Base-by-base conservation (phyloP, 805 yeast genomes). In the Teunomyces lycoperdinae region DNA sequence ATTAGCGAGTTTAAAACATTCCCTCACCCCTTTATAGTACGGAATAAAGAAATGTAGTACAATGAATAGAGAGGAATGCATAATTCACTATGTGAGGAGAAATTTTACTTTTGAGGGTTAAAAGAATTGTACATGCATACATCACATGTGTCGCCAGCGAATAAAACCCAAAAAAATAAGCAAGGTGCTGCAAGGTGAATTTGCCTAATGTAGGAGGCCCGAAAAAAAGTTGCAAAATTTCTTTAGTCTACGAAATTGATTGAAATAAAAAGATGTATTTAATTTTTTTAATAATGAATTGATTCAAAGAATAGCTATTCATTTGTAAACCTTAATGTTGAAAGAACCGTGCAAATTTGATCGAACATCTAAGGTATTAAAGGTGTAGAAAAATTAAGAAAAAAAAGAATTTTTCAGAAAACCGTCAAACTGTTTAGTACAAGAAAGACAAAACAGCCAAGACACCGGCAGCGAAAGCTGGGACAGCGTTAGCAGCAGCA, bases 381-480 rank as follows among this genome's bases (percentile, higher is more conserved):
- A 33, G 17, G 20, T 11, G 5, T 14, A 42, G 10, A 29, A 17
- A 40, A 28, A 27, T n/a, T 30, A 27, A 29, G 27, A 44, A 45
- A 39, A 32, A 31, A 26, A 33, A 40, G 28, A 35, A 28, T 36
- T 29, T 38, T 46, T 36, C 24, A 16, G 29, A 33, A 26, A 26
- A 20, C 20, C 13, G 4, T 38, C 41, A 38, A 28, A 11, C 32
- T 20, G 33, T 39, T 49, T 49, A 49, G 44, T 44, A 52, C 36
- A 53, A 34, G 50, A 49, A 50, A 36, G 54, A 54, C 44, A 48
- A 50, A 24, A 46, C 51, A 46, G 52, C 57, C 42, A 50, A 32
- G 33, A 53, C 30, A 47, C 53, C 57, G 30, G 50, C 54, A 30
- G 51, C 57, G 33, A 47, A 27, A 42, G 45, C 53, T 38, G 54